Evolutionary conservation across 495 filamentous ascomycete genomes (phyloP).

Genomic region (Recurvomyces mirabilis): DNA sequence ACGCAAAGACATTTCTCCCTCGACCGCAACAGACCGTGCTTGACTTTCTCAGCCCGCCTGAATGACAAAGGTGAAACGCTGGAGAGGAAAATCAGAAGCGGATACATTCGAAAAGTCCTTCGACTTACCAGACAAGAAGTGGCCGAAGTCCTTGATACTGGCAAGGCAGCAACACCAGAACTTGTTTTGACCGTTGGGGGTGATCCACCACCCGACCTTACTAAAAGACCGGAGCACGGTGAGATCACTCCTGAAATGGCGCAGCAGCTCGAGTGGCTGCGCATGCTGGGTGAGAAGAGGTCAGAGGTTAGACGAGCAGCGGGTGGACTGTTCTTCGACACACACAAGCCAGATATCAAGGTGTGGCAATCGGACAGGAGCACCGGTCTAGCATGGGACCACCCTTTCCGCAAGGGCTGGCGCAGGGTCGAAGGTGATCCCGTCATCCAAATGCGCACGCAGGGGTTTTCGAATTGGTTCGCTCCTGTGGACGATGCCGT

Average conservation of each 20-base stretch:
- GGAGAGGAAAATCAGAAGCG: constrained; percentile 60
- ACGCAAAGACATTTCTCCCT: constrained; percentile 59
- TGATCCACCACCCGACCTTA: constrained; percentile 11
- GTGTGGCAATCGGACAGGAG: constrained; percentile 11
- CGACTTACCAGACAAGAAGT: constrained; percentile 55
- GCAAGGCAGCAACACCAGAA: constrained; percentile 17
- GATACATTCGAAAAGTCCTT: constrained; percentile 58
- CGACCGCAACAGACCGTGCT: constrained; percentile 48
- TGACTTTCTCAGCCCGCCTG: constrained; percentile 75
- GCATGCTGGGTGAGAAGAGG: constrained; percentile 16
- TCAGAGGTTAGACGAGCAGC: constrained; percentile 12
- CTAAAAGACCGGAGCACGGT: not conserved
- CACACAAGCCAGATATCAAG: constrained; percentile 8
- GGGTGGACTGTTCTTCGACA: constrained; percentile 23
- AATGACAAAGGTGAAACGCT: constrained; percentile 54
- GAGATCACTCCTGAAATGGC: constrained; percentile 1
- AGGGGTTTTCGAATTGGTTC: constrained; percentile 28
- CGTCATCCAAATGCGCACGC: constrained; percentile 33
- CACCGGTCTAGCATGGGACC: constrained; percentile 21
- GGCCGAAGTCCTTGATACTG: constrained; percentile 36
- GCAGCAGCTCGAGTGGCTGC: constrained; percentile 19
- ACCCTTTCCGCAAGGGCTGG: constrained; percentile 19
- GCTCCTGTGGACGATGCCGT: constrained; percentile 14
- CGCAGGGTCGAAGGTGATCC: constrained; percentile 42
- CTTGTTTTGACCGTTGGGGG: constrained; percentile 35